Evolutionary conservation across 495 filamentous ascomycete genomes (phyloP).

Genomic region (Xylaria venustula): DNA sequence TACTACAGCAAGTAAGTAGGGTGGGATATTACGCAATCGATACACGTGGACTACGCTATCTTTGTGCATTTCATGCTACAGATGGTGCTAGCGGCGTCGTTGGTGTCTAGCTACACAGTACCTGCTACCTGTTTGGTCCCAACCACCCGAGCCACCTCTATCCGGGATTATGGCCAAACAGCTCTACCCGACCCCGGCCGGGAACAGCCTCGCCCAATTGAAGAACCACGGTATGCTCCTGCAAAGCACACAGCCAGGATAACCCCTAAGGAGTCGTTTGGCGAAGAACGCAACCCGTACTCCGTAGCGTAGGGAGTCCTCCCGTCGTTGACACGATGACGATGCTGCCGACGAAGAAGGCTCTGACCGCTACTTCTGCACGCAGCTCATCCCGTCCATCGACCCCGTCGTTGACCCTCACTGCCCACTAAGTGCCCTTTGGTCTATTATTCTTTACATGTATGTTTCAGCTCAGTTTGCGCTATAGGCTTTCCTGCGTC

Average conservation of each 20-base stretch:
- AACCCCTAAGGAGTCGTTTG: background rate
- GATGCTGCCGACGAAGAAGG: background rate
- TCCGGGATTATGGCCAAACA: background rate
- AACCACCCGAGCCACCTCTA: background rate
- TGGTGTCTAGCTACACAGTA: too few relatives aligned
- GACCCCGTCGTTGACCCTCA: background rate
- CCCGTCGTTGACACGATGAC: background rate
- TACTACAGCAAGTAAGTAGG: too few relatives aligned
- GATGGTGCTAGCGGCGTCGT: too few relatives aligned
- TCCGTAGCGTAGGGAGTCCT: background rate
- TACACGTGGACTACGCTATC: too few relatives aligned
- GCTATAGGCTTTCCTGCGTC: background rate
- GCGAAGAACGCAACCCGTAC: background rate
- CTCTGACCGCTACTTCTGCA: conserved; percentile 14
- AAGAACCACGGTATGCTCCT: background rate
- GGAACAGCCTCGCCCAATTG: background rate
- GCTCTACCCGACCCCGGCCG: background rate
- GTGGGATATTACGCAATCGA: too few relatives aligned
- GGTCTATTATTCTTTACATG: background rate
- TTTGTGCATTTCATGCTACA: too few relatives aligned
- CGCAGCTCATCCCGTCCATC: background rate
- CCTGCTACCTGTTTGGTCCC: too few relatives aligned
- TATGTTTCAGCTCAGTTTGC: background rate
- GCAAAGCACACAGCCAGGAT: background rate
- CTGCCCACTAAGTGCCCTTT: background rate